phyloP scores from a whole-genome alignment of 225 moss, liverwort and hornwort genomes.

The Rhytidiadelphus loreus region DNA sequence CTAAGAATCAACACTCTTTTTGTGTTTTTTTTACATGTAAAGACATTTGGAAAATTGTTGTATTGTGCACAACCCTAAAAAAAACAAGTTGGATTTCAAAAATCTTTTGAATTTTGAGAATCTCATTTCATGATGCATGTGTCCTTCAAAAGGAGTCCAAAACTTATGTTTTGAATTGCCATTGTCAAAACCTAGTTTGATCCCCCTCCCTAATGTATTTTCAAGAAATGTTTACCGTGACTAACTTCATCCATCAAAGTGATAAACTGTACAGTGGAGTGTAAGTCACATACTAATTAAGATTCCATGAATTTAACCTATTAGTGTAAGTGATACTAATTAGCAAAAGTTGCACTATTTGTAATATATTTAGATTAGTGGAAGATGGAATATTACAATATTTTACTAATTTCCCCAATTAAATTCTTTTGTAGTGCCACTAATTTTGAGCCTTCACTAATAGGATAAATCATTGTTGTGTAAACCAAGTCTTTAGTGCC shows the following conservation, averaged over 20 bases:
- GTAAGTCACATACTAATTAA: too few species aligned
- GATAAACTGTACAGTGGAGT: neutral
- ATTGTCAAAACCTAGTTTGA: accelerated
- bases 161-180: neutral
- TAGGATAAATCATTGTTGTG: too few species aligned
- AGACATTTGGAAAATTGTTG: neutral
- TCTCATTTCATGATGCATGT: neutral
- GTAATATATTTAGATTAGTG: neutral
- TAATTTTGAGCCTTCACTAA: too few species aligned
- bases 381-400: neutral
- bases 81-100: neutral
- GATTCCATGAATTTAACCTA: neutral
- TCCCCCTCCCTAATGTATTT: neutral
- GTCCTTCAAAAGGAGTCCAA: neutral
- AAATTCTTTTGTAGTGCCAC: neutral
- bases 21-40: neutral
- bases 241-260: neutral
- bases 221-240: accelerated
- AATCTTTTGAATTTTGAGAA: neutral
- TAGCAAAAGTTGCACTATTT: neutral
- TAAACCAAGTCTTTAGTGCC: neutral
- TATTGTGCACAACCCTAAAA: accelerated
- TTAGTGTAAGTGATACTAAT: neutral
- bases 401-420: neutral
- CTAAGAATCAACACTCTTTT: neutral